phyloP scores from a whole-genome alignment of 768 basidiomycete genomes.

The Lactifluus echinatus region DNA sequence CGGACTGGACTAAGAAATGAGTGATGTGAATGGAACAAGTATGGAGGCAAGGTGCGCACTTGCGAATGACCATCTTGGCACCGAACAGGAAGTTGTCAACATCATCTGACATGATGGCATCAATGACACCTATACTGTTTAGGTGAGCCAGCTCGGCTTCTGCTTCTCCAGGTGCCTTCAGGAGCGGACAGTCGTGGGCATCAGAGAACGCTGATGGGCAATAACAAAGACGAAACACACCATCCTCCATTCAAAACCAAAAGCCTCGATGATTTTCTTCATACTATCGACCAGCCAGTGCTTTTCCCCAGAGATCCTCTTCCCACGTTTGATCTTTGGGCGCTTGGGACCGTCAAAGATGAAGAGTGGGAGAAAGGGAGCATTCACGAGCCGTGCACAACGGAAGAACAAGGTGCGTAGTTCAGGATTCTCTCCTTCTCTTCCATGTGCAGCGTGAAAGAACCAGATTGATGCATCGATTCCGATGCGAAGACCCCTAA shows the following conservation, averaged over 20 bases:
- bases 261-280: constrained; percentile 70
- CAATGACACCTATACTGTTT: constrained; percentile 73
- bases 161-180: constrained; percentile 85
- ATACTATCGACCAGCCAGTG: constrained; percentile 67
- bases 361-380: constrained; percentile 80
- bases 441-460: constrained; percentile 66
- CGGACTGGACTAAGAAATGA: constrained; percentile 34
- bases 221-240: constrained; percentile 30
- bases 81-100: constrained; percentile 92
- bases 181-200: constrained; percentile 26
- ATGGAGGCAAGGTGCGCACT: constrained; percentile 38
- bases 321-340: constrained; percentile 73
- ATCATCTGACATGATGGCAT: constrained; percentile 86
- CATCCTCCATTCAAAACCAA: constrained; percentile 71
- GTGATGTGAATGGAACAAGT: background rate
- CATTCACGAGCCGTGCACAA: constrained; percentile 65
- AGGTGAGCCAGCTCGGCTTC: constrained; percentile 90
- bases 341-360: constrained; percentile 88
- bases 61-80: constrained; percentile 73
- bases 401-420: constrained; percentile 80
- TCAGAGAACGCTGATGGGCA: constrained; percentile 9
- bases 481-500: constrained; percentile 72
- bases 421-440: constrained; percentile 81
- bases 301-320: constrained; percentile 51
- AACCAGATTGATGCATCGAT: constrained; percentile 84